These are phyloP conservation scores for Wickerhamiella alocasiicola DNA, from an alignment of 805 yeast genomes.

Conservation along the genomic window DNA sequence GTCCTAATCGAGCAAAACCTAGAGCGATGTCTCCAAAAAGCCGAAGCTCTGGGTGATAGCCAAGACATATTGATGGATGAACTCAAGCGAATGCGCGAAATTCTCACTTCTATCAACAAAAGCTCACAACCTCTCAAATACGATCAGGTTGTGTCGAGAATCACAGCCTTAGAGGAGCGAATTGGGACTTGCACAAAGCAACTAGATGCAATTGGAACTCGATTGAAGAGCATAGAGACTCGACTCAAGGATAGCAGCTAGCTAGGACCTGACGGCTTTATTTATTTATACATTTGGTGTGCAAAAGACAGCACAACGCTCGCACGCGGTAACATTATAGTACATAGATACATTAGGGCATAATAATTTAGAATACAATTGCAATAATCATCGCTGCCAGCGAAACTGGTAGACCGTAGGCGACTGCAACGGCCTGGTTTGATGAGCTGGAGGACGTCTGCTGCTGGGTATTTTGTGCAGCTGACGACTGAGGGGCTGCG, in stretches of 20 bases:
- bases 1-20: conserved; percentile 8
- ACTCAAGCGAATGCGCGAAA: conserved; percentile 3
- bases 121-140: not conserved
- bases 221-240: not conserved
- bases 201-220: not conserved
- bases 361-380: too few species aligned
- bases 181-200: not conserved
- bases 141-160: not conserved
- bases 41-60: conserved; percentile 3
- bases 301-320: too few species aligned
- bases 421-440: too few species aligned
- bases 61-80: conserved; percentile 2
- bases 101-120: not conserved
- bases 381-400: too few species aligned
- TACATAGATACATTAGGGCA: too few species aligned
- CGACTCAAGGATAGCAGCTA: not conserved
- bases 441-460: too few species aligned
- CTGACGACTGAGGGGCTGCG: too few species aligned
- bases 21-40: conserved; percentile 5
- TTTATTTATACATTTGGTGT: too few species aligned
- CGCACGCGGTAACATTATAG: too few species aligned
- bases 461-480: too few species aligned
- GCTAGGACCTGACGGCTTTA: too few species aligned
- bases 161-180: not conserved
- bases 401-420: too few species aligned